Evolutionary conservation across 2,329 filamentous ascomycete species (phyloP).

Genomic region (Pseudocercospora fijiensis): DNA sequence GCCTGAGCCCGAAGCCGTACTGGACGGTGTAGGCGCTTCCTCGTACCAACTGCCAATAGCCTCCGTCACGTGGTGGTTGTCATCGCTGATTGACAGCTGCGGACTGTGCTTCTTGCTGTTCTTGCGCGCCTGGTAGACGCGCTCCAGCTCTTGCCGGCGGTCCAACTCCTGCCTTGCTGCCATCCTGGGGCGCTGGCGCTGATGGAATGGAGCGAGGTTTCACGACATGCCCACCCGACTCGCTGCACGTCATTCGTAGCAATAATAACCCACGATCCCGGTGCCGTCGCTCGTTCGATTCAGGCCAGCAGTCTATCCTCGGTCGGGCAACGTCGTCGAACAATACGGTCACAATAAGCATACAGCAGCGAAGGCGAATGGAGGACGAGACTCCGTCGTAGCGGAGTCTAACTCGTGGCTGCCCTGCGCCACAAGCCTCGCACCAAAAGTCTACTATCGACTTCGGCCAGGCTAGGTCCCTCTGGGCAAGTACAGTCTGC

Average conservation of each 20-base stretch:
- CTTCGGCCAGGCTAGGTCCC: no score
- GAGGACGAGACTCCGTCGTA: not conserved
- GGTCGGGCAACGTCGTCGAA: not conserved
- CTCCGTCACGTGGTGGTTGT: constrained; percentile 91
- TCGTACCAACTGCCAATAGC: constrained; percentile 90
- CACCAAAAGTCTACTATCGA: not conserved
- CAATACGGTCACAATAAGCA: not conserved
- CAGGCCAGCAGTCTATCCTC: not conserved
- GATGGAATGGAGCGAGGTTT: constrained; percentile 1
- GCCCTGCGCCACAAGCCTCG: not conserved
- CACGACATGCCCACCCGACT: constrained; percentile 1
- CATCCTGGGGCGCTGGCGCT: not conserved
- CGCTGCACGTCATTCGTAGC: constrained; percentile 2
- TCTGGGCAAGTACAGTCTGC: no score
- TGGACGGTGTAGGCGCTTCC: constrained; percentile 28
- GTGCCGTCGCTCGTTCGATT: not conserved
- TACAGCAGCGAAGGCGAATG: not conserved
- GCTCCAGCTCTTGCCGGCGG: constrained; percentile 47
- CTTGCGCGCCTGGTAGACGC: constrained; percentile 32
- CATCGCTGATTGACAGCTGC: constrained; percentile 74
- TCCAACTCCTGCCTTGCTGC: constrained; percentile 11
- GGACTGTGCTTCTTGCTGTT: constrained; percentile 49
- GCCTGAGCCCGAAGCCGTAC: not conserved
- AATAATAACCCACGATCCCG: not conserved
- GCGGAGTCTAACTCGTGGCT: no score